Evolutionary conservation across 2,329 filamentous ascomycete species (phyloP), one percentile per base, ranked within the genome.

Genomic region (Fusarium subglutinans): DNA sequence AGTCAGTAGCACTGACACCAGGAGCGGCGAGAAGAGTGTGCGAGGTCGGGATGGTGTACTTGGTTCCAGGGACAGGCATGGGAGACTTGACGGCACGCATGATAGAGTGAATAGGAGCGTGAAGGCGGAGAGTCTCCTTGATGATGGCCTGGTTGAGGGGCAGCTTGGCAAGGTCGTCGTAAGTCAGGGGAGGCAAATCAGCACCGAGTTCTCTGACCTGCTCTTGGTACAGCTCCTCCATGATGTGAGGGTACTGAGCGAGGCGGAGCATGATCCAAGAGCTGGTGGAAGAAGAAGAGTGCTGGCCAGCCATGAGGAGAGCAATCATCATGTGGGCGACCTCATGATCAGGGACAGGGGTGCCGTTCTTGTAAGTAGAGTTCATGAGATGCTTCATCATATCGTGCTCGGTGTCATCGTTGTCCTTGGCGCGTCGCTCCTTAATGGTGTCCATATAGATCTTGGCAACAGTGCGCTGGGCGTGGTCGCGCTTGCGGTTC

Each of bases 311-410:
- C 94, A 97, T 97, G 71, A 97, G 90, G 28, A 97, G 88, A 11
- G 94, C 94, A 82, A 97, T 97, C 93, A 97, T 96, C 90, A 97
- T 96, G 84, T 96, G 93, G 28, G 94, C 94, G 66, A 97, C 89
- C 82, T 97, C 94, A 78, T 92, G 88, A 80, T 97, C 94, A 22
- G 94, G 92, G n/a, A 97, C 88, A 11, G 87, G 87, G 44, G 86
- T 90, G 76, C 94, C 94, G 77, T 96, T 90, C 86, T 97, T 97
- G 89, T 97, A 97, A 30, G 86, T 88, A 77, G 91, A 94, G 77
- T 90, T 90, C 94, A 97, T 96, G 74, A 97, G 85, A 79, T 96
- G 94, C 90, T 93, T 95, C 83, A 97, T 95, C 88, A 97, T 97
- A 83, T 97, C 94, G 56, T 88, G 86, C 65, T 84, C 82, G 69